Base-by-base conservation (phyloP, 345 rosid species). In the Eucalyptus caleyi region DNA sequence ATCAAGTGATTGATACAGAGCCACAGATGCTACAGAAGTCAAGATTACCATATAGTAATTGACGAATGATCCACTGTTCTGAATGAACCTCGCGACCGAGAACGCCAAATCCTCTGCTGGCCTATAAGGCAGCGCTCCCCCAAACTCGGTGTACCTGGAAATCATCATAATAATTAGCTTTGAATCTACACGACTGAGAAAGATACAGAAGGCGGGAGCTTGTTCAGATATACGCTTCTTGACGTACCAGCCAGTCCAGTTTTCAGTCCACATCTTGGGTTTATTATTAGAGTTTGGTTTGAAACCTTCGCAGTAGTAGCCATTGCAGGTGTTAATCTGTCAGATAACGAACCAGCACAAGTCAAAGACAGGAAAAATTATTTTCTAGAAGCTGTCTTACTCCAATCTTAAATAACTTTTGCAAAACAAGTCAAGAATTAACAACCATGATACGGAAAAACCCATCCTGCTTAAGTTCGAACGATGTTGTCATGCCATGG, bases 241-340 rank as follows among this genome's bases (percentile, higher is more conserved):
- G 47, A 56, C 60, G 4, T 50, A 88, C 99, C 99, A 97, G 89
- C 97, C 98, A 47, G 97, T 95, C 99, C 99, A 97, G 82, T 91
- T 91, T 90, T 97, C 99, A 40, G 99, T 97, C 98, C 98, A 97
- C 95, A 97, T 95, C 92, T 95, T 96, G 5, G 98, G 99, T 87
- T 95, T 96, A 88, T 95, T 93, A 23, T 27, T 89, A 50, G 92
- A 80, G 90, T 95, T 97, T 67, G 99, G 96, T 32, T 88, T 90
- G 94, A 95, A 97, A 87, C 89, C 60, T 53, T 97, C 97, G 49
- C 98, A 96, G 93, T 97, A 97, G 93, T 90, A 97, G 51, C 97
- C 98, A 91, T 97, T 97, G 94, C 99, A 97, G 88, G 98, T 90
- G 92, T 96, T 92, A 77, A 97, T 96, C 99, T 97, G 88, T 86